These are phyloP conservation scores for Harringtonia aguacate DNA, from an alignment of 2,329 filamentous ascomycete species.

Conservation along the genomic window DNA sequence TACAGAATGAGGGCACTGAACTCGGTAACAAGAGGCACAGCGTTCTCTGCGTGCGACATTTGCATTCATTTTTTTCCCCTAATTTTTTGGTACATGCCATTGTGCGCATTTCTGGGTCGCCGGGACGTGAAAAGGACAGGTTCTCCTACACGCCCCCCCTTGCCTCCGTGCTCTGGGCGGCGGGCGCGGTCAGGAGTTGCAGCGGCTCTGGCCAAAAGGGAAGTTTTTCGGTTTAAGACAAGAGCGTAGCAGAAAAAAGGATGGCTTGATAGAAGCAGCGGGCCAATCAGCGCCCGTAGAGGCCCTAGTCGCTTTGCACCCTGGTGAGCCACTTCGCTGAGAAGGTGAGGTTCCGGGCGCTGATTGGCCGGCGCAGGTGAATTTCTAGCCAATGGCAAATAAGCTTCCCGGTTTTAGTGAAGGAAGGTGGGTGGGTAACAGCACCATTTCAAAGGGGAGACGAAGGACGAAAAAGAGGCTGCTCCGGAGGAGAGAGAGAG, in stretches of 20 bases:
- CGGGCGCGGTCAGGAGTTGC: background rate
- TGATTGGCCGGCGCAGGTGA: conserved; percentile 6
- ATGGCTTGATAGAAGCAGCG: background rate
- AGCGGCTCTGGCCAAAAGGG: too few species aligned
- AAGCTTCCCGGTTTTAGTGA: conserved; percentile 3
- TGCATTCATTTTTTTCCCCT: too few species aligned
- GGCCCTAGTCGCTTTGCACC: conserved; percentile 8
- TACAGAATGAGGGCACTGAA: too few species aligned
- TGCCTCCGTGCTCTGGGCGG: background rate
- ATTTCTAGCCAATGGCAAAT: conserved; percentile 8
- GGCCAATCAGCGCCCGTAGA: conserved; percentile 8
- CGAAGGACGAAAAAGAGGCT: background rate
- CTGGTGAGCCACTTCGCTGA: background rate
- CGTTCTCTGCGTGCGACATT: too few species aligned
- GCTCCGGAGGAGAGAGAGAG: background rate
- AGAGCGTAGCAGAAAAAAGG: conserved; percentile 1
- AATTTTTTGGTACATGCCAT: background rate
- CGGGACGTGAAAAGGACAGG: background rate
- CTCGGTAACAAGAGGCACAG: too few species aligned
- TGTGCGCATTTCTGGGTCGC: background rate
- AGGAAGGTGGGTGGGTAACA: background rate
- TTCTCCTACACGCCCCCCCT: background rate
- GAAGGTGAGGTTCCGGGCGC: background rate
- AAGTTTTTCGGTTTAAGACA: background rate
- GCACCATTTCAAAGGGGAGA: background rate